These are phyloP conservation scores for Dictyophora rubrovolvata DNA, from an alignment of 768 basidiomycete species.

Conservation along the genomic window DNA sequence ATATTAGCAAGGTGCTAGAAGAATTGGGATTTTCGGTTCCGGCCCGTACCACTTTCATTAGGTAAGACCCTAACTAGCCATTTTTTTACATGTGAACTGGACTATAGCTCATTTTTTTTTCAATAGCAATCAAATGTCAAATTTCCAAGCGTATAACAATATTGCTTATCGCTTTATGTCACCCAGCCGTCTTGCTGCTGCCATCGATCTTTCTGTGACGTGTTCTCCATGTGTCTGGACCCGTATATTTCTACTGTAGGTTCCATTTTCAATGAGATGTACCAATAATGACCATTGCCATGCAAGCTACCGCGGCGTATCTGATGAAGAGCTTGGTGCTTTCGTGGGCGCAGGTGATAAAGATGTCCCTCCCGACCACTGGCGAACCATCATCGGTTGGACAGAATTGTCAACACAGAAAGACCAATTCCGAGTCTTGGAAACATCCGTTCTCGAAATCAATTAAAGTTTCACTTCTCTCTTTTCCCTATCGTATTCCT, in stretches of 20 bases:
- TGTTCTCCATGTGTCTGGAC: conserved; percentile 74
- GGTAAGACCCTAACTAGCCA: conserved; percentile 34
- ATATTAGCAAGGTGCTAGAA: conserved; percentile 73
- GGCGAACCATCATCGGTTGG: conserved; percentile 75
- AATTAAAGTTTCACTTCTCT: conserved; percentile 13
- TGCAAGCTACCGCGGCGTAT: conserved; percentile 48
- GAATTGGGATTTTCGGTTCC: conserved; percentile 77
- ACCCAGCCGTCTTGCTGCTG: conserved; percentile 68
- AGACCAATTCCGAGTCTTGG: conserved; percentile 65
- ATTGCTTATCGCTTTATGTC: conserved; percentile 85
- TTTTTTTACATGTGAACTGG: no score
- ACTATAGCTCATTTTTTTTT: neutral
- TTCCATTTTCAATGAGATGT: neutral
- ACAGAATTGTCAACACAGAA: conserved; percentile 71
- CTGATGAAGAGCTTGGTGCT: conserved; percentile 65
- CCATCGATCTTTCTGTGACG: conserved; percentile 82
- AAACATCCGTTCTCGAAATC: conserved; percentile 71
- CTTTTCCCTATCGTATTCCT: neutral
- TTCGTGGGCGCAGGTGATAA: conserved; percentile 79
- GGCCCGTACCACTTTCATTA: conserved; percentile 74
- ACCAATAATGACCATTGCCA: neutral
- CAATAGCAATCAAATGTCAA: conserved; percentile 60
- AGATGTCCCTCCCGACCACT: conserved; percentile 72
- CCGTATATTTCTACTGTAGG: conserved; percentile 69
- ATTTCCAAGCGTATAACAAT: conserved; percentile 70